phyloP scores from a whole-genome alignment of 441 rosid species.

The Bocquillonia castaneifolia region DNA sequence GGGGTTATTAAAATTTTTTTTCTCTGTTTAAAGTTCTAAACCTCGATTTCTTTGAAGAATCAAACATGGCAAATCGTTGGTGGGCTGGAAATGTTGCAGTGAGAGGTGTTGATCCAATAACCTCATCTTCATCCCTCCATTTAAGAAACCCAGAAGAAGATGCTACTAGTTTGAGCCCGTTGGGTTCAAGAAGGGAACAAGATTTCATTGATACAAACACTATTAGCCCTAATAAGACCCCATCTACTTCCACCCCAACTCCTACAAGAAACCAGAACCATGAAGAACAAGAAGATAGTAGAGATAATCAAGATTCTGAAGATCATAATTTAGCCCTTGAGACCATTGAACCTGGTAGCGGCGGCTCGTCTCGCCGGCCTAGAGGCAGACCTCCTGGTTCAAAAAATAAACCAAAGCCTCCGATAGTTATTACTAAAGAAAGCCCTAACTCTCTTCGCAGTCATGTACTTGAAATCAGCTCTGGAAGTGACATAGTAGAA shows the following conservation, averaged over 20 bases:
- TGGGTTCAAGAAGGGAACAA: slow-evolving; percentile 48
- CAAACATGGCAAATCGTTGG: slow-evolving; percentile 76
- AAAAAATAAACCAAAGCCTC: slow-evolving; percentile 71
- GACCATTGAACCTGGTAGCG: slow-evolving; percentile 36
- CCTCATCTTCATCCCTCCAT: slow-evolving; percentile 45
- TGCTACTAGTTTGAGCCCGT: slow-evolving; percentile 23
- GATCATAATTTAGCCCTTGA: slow-evolving; percentile 30
- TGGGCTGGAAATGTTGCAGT: slow-evolving; percentile 76
- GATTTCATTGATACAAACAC: slow-evolving; percentile 38
- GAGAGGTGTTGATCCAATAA: slow-evolving; percentile 52
- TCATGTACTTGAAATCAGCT: slow-evolving; percentile 75
- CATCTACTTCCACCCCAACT: slow-evolving; percentile 27
- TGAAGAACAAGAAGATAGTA: slow-evolving; percentile 43
- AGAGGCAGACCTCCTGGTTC: slow-evolving; percentile 90
- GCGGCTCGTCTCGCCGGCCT: slow-evolving; percentile 59
- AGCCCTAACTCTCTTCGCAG: slow-evolving; percentile 81
- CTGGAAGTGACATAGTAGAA: slow-evolving; percentile 65
- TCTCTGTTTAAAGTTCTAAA: slow-evolving; percentile 6
- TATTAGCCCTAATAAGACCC: slow-evolving; percentile 24
- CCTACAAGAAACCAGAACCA: slow-evolving; percentile 30
- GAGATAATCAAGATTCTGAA: slow-evolving; percentile 41
- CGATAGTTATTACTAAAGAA: slow-evolving; percentile 73
- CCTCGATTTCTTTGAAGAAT: not conserved
- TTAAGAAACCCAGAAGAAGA: slow-evolving; percentile 42
- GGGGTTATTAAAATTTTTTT: no score